These are phyloP conservation scores for Sporothrix curviconia DNA, from an alignment of 2,329 filamentous ascomycete genomes.

Conservation along the genomic window DNA sequence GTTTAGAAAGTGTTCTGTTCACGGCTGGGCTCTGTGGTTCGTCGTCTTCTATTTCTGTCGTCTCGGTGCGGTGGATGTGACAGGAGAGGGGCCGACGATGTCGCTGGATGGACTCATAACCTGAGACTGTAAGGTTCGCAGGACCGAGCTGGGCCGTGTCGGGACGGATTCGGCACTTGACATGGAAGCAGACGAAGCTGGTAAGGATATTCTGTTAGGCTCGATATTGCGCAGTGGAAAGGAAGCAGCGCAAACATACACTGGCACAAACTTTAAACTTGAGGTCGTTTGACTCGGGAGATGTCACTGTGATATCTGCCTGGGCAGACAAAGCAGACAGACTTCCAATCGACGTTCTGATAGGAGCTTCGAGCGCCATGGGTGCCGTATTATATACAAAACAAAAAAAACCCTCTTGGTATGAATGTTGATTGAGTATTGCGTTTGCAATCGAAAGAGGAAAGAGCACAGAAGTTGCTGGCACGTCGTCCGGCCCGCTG, in stretches of 20 bases:
- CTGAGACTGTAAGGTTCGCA: constrained; percentile 45
- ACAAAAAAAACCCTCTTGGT: neutral
- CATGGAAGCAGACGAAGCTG: neutral
- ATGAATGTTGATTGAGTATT: too few relatives aligned
- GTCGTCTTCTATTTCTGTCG: constrained; percentile 79
- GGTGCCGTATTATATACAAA: constrained; percentile 6
- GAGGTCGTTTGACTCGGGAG: constrained; percentile 45
- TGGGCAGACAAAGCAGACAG: constrained; percentile 47
- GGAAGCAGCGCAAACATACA: too few relatives aligned
- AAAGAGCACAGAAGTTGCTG: neutral
- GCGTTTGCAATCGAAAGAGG: neutral
- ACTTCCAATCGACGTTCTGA: constrained; percentile 56
- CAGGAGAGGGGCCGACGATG: constrained; percentile 72
- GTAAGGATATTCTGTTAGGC: constrained; percentile 33
- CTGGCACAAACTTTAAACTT: constrained; percentile 42
- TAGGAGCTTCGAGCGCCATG: constrained; percentile 57
- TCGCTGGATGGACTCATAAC: constrained; percentile 58
- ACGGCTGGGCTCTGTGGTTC: constrained; percentile 20
- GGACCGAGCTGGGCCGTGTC: constrained; percentile 46
- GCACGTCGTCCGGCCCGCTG: neutral
- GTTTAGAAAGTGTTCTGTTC: constrained; percentile 23
- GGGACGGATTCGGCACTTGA: constrained; percentile 39
- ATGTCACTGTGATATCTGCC: constrained; percentile 49
- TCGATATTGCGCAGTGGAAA: too few relatives aligned
- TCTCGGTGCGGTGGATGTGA: constrained; percentile 77